Evolutionary conservation across 805 yeast genomes (phyloP), one percentile per base, ranked within the genome.

Genomic region (Lipomyces mesembrius): DNA sequence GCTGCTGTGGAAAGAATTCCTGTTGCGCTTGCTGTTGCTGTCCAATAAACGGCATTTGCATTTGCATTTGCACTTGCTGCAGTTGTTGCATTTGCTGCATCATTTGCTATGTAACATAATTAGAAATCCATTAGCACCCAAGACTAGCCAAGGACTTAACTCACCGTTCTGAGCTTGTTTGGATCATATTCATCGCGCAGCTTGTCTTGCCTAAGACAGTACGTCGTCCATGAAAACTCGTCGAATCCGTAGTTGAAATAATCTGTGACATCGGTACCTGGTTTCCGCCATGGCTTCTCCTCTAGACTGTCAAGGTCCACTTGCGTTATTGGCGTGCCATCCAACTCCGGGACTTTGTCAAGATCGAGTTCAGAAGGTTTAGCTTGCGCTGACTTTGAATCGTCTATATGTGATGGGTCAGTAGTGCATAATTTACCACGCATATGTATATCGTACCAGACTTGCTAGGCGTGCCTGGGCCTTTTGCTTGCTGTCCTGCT

Each of bases 271-370:
- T 95, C 98, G 2, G 97, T 97, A 51, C 98, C 99, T 0, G 98
- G 98, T 71, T 90, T 87, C 76, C 99, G 85, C 99, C 99, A 95
- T 8, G 99, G 99, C 79, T 96, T 96, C 71, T 92, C 97, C 71
- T 91, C 92, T 59, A 93, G 80, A 62, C 88, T 89, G 67, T 89
- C 94, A 11, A 94, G 83, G 67, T 90, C 89, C 12, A 94, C 83
- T 71, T 89, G 87, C 0, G 97, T 91, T 59, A 95, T 81, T 3
- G 97, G 96, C 72, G 86, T 83, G 2, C 97, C 98, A 61, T 92
- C 89, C 67, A 83, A 83, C 68, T 84, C 87, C 1, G 92, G 96
- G 22, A 89, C 87, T 54, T 85, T 84, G 73, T 90, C 86, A n/a
- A 92, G 83, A 72, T 91, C 92, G 17, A 89, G 74, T 0, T 85